Evolutionary conservation across 257 asterid genomes (phyloP).

Genomic region (Knoxia roxburghii): DNA sequence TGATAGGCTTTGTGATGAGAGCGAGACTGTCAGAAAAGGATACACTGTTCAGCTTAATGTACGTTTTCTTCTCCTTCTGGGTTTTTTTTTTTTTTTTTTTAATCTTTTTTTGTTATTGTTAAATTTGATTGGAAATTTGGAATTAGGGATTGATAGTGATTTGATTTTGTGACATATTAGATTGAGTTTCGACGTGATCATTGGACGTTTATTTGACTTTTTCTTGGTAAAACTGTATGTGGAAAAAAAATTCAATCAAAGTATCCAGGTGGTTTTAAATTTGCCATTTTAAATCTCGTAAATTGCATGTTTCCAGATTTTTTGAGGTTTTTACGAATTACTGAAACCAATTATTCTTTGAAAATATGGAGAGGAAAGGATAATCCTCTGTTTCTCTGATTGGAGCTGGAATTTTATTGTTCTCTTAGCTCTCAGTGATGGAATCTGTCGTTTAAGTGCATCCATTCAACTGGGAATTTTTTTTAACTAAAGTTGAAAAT

Average conservation of each 20-base stretch:
- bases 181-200: background rate
- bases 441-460: background rate
- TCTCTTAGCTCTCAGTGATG: background rate
- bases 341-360: background rate
- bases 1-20: slow-evolving; percentile 75
- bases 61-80: slow-evolving; percentile 19
- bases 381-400: background rate
- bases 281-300: background rate
- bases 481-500: too few relatives aligned
- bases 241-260: too few relatives aligned
- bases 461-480: background rate
- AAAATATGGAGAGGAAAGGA: background rate
- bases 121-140: background rate
- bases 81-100: too few relatives aligned
- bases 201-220: background rate
- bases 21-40: slow-evolving; percentile 75
- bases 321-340: background rate
- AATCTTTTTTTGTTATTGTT: background rate
- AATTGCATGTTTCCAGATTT: background rate
- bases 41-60: slow-evolving; percentile 71
- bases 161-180: background rate
- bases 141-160: background rate
- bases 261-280: too few relatives aligned
- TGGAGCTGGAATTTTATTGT: background rate
- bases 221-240: background rate